These are phyloP conservation scores for Globisporangium heterothallicum DNA, from an alignment of 352 stramenopile genomes.

Conservation along the genomic window DNA sequence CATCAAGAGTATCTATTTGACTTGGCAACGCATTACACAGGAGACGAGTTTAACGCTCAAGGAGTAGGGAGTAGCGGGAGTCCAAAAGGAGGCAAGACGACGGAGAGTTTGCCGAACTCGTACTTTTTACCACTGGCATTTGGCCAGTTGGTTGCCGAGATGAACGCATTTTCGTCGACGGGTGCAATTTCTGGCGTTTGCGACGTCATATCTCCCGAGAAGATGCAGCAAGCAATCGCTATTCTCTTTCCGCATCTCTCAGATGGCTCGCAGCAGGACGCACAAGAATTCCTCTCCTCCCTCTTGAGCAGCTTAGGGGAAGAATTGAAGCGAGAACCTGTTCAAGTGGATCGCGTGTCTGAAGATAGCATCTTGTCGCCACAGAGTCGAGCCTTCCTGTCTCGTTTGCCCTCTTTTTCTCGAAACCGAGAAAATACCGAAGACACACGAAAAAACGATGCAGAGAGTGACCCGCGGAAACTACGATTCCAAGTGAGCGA, in stretches of 20 bases:
- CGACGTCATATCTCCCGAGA: conserved; percentile 45
- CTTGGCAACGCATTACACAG: conserved; percentile 55
- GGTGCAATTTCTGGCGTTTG: conserved; percentile 18
- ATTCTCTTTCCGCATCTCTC: conserved; percentile 84
- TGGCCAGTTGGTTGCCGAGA: conserved; percentile 67
- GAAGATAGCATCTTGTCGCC: conserved; percentile 61
- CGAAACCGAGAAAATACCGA: background rate
- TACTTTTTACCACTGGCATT: conserved; percentile 61
- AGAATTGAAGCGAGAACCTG: conserved; percentile 77
- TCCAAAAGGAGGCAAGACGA: background rate
- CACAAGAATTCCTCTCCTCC: conserved; percentile 92
- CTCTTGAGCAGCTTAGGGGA: conserved; percentile 92
- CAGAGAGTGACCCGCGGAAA: background rate
- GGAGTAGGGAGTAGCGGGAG: background rate
- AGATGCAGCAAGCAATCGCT: conserved; percentile 73
- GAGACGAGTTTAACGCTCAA: background rate
- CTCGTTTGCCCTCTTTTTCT: conserved; percentile 16
- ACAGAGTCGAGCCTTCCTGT: conserved; percentile 23
- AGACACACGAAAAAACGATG: background rate
- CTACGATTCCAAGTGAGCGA: conserved; percentile 59
- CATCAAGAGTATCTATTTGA: conserved; percentile 79
- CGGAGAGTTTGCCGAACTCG: background rate
- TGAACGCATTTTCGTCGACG: conserved; percentile 27
- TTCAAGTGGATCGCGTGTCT: too few relatives aligned
- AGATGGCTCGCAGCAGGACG: conserved; percentile 93